Percentiles rank a stretch among this genome's conserved stretches.
These are phyloP conservation scores for Lentinula boryana DNA, from an alignment of 768 basidiomycete species.

Conservation along the genomic window DNA sequence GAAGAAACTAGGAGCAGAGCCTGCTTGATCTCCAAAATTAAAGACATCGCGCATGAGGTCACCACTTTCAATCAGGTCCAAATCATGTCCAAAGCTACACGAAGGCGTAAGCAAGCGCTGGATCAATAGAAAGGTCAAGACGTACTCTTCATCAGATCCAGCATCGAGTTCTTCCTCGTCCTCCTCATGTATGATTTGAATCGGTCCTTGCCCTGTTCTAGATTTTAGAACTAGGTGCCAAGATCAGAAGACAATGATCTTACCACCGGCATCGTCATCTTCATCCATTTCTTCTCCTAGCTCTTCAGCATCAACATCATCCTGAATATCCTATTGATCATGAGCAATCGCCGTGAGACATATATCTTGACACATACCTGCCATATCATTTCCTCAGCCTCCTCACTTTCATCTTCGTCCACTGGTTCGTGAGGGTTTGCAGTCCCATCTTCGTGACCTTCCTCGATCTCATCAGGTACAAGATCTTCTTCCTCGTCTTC, in stretches of 20 bases:
- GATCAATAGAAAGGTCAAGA: constrained; percentile 7
- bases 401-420: constrained; percentile 40
- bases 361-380: constrained; percentile 32
- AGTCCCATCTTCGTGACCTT: constrained; percentile 45
- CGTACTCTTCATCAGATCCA: constrained; percentile 62
- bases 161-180: constrained; percentile 58
- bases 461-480: constrained; percentile 37
- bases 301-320: constrained; percentile 36
- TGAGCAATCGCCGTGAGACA: constrained; percentile 12
- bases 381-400: constrained; percentile 50
- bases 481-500: constrained; percentile 63
- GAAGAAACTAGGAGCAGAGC: constrained; percentile 42
- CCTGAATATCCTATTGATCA: constrained; percentile 44
- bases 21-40: constrained; percentile 41
- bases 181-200: constrained; percentile 57
- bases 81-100: constrained; percentile 31
- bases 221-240: background rate
- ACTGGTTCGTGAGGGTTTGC: constrained; percentile 27
- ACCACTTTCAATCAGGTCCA: constrained; percentile 32
- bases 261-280: constrained; percentile 57
- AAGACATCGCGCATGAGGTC: constrained; percentile 46
- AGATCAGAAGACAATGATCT: constrained; percentile 3
- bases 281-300: constrained; percentile 52
- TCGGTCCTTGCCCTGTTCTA: constrained; percentile 27
- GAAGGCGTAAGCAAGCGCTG: background rate